These are phyloP conservation scores for Mucor circinelloides DNA, from an alignment of 371 early-diverging fungal species.

Conservation along the genomic window DNA sequence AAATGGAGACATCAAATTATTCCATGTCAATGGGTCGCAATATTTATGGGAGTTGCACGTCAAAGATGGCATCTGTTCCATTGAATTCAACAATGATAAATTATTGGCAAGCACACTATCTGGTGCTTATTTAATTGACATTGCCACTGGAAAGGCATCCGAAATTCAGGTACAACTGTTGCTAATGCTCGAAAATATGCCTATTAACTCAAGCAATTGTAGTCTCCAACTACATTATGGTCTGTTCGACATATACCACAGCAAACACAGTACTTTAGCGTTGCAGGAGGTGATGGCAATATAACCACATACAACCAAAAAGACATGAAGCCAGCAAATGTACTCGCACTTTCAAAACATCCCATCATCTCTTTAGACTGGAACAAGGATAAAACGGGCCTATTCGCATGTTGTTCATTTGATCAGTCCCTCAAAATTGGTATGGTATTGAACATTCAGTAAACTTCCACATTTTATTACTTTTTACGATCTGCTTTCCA, in stretches of 20 bases:
- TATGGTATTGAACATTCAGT: conserved; percentile 22
- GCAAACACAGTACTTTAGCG: conserved; percentile 62
- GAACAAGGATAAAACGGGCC: conserved; percentile 53
- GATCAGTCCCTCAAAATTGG: conserved; percentile 55
- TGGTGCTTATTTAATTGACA: conserved; percentile 18
- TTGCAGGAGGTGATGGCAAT: conserved; percentile 69
- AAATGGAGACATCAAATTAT: conserved; percentile 77
- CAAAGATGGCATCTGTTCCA: conserved; percentile 64
- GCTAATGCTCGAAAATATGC: neutral
- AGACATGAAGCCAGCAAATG: conserved; percentile 1
- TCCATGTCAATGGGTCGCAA: conserved; percentile 67
- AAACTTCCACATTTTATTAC: conserved; percentile 35
- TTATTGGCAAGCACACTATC: conserved; percentile 19
- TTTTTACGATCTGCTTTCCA: conserved; percentile 90
- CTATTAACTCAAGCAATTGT: neutral
- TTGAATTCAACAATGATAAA: conserved; percentile 15
- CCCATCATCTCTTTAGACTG: conserved; percentile 56
- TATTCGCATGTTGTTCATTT: conserved; percentile 56
- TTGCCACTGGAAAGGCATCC: conserved; percentile 12
- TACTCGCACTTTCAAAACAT: conserved; percentile 33
- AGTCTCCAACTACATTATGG: conserved; percentile 73
- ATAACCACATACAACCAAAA: conserved; percentile 50
- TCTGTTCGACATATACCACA: conserved; percentile 72
- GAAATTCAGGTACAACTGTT: conserved; percentile 8
- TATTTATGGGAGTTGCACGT: conserved; percentile 76